A percentile compares a stretch with the other conserved stretches of the same genome.
These are phyloP conservation scores for Tremella fuciformis DNA, from an alignment of 768 basidiomycete genomes.

Conservation along the genomic window DNA sequence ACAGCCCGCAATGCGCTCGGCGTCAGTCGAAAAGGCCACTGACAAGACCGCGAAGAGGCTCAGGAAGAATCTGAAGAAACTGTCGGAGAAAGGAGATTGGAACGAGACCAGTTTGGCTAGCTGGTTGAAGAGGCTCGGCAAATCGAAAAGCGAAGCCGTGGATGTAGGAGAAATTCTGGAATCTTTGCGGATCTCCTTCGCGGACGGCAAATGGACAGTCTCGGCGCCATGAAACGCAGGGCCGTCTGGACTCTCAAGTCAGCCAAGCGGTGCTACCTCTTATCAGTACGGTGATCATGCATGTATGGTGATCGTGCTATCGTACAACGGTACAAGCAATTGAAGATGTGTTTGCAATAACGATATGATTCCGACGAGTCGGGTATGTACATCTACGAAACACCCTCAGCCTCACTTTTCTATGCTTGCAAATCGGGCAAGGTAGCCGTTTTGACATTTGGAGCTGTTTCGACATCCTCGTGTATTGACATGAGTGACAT, in stretches of 20 bases:
- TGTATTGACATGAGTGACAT: conserved; percentile 15
- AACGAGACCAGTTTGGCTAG: conserved; percentile 15
- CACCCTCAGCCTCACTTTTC: too few relatives aligned
- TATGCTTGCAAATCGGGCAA: not conserved
- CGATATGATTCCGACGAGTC: too few relatives aligned
- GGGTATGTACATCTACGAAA: too few relatives aligned
- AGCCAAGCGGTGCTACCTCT: too few relatives aligned
- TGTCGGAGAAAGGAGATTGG: conserved; percentile 23
- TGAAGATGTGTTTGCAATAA: too few relatives aligned
- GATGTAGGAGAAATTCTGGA: conserved; percentile 21
- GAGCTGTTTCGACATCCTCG: conserved; percentile 2
- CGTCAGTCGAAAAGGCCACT: conserved; percentile 8
- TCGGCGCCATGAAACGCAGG: not conserved
- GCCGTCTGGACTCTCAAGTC: too few relatives aligned
- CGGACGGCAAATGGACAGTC: conserved; percentile 17
- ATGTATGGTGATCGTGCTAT: too few relatives aligned
- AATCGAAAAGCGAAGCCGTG: conserved; percentile 30
- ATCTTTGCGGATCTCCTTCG: conserved; percentile 13
- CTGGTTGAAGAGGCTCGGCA: conserved; percentile 18
- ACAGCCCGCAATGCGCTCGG: conserved; percentile 6
- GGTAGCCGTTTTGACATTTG: conserved; percentile 1
- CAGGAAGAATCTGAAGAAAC: conserved; percentile 58
- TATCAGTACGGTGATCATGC: too few relatives aligned
- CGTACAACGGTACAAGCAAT: too few relatives aligned
- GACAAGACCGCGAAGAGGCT: conserved; percentile 42